Conservation (phyloP, 257 asterid genomes). For the Scutellaria galericulata region DNA sequence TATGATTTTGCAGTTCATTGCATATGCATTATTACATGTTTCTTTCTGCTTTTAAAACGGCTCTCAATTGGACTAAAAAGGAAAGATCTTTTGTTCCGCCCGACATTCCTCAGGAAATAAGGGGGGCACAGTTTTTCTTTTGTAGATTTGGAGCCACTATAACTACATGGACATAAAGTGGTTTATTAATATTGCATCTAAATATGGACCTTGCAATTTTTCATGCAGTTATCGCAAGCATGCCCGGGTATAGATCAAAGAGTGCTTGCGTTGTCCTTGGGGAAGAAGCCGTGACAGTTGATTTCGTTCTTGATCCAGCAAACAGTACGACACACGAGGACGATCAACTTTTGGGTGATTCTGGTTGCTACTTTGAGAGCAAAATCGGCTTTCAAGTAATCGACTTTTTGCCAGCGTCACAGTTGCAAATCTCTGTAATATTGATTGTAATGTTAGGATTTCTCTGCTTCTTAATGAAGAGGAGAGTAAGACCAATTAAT, state of each 20-base stretch:
- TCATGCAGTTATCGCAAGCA: conserved; percentile 60
- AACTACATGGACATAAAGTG: not conserved
- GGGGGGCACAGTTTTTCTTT: too few species aligned
- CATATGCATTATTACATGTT: too few species aligned
- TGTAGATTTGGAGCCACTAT: not conserved
- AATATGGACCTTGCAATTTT: conserved; percentile 19
- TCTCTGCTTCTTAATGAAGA: conserved; percentile 67
- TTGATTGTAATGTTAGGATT: conserved; percentile 54
- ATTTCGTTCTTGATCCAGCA: conserved; percentile 72
- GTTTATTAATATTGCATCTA: conserved; percentile 3
- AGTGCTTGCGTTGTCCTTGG: conserved; percentile 57
- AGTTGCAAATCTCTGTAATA: conserved; percentile 48
- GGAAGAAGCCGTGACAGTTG: conserved; percentile 62
- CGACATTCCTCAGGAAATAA: not conserved
- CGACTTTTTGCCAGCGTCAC: conserved; percentile 50
- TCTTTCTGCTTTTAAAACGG: too few species aligned
- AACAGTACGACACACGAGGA: conserved; percentile 33
- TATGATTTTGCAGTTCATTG: not conserved
- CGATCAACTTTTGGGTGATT: conserved; percentile 37
- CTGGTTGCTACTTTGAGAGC: conserved; percentile 52
- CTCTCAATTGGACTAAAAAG: not conserved
- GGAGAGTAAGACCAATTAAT: conserved; percentile 51
- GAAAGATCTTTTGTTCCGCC: not conserved
- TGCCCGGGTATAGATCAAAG: conserved; percentile 73
- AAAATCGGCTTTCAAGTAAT: conserved; percentile 31